Evolutionary conservation across 2,329 filamentous ascomycete species (phyloP).

Genomic region (Tolypocladium ovalisporum): DNA sequence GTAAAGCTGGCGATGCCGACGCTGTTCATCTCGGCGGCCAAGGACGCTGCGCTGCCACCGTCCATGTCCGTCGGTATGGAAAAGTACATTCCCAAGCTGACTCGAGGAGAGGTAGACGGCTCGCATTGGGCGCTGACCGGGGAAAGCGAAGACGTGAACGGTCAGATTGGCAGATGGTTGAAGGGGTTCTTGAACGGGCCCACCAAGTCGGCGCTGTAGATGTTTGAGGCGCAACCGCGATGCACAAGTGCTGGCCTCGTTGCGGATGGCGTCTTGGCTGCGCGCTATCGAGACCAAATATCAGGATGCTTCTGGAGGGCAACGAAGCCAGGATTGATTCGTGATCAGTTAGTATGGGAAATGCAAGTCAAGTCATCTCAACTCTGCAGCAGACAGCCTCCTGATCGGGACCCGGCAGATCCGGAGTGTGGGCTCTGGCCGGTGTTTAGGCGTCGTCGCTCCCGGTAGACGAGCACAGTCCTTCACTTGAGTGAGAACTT

Average conservation of each 20-base stretch:
- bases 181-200: slow-evolving; percentile 20
- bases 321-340: not conserved
- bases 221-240: not conserved
- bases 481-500: slow-evolving; percentile 50
- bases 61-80: slow-evolving; percentile 64
- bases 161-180: slow-evolving; percentile 56
- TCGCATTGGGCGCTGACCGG: slow-evolving; percentile 80
- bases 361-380: not conserved
- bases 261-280: not conserved
- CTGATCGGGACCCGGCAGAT: not conserved
- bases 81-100: slow-evolving; percentile 51
- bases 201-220: slow-evolving; percentile 17
- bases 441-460: not conserved
- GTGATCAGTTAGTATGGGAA: not conserved
- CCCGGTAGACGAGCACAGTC: not conserved
- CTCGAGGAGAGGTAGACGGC: slow-evolving; percentile 52
- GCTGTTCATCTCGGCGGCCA: slow-evolving; percentile 63
- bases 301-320: not conserved
- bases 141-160: slow-evolving; percentile 59
- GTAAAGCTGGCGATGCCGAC: slow-evolving; percentile 49
- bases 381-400: not conserved
- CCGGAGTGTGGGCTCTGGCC: not conserved
- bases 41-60: slow-evolving; percentile 63
- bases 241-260: not conserved
- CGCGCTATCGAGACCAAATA: not conserved